These are phyloP conservation scores for Diaporthe citri DNA, from an alignment of 2,329 filamentous ascomycete species.

Conservation along the genomic window DNA sequence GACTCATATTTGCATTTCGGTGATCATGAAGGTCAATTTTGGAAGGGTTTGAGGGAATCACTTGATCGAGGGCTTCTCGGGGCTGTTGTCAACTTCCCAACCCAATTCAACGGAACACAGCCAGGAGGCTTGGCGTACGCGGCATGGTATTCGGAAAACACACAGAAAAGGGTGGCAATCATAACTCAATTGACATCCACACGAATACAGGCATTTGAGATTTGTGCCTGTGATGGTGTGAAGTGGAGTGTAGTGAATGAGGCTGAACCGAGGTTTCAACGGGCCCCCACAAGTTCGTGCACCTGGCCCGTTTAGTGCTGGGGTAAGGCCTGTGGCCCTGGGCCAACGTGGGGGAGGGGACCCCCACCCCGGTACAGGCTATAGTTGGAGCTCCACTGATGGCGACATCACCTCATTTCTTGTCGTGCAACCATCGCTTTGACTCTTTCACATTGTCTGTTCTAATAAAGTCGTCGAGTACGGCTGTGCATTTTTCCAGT, in stretches of 20 bases:
- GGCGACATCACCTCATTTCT: constrained; percentile 15
- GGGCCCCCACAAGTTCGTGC: constrained; percentile 9
- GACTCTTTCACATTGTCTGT: not conserved
- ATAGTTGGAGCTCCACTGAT: not conserved
- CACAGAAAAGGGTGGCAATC: constrained; percentile 3
- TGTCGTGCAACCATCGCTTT: not conserved
- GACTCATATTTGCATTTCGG: not conserved
- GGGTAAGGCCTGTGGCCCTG: constrained; percentile 4
- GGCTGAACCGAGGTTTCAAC: constrained; percentile 19
- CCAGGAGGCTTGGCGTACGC: not conserved
- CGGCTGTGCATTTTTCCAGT: no score
- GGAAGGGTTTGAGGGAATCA: constrained; percentile 10
- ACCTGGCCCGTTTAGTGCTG: constrained; percentile 1
- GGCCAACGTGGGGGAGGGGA: not conserved
- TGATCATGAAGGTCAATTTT: constrained; percentile 8
- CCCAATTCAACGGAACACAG: no score
- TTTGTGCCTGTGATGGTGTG: constrained; percentile 10
- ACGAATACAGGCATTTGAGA: not conserved
- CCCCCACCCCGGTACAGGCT: not conserved
- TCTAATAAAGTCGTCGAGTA: not conserved
- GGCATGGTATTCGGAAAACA: constrained; percentile 2
- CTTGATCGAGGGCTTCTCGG: constrained; percentile 3
- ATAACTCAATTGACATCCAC: not conserved
- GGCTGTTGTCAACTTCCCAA: not conserved
- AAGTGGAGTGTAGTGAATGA: constrained; percentile 11